Percentiles rank a stretch among this genome's conserved stretches.
Conservation (phyloP, 257 asterid species). For the Catharanthus roseus region DNA sequence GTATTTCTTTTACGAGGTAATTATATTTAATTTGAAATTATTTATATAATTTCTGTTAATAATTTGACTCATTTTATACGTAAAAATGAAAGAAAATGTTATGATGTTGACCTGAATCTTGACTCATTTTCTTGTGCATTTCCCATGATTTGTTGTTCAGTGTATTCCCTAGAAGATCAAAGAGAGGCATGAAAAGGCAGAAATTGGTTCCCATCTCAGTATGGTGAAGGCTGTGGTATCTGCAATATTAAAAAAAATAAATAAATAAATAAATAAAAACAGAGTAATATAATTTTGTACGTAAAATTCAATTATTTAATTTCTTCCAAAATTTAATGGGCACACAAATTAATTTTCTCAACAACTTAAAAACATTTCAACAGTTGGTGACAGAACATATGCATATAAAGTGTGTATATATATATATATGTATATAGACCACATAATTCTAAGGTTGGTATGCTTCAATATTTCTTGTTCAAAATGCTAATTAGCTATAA, state of each 20-base stretch:
- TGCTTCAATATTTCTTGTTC: neutral
- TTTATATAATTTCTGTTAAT: no score
- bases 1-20: no score
- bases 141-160: conserved; percentile 71
- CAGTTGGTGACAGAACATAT: neutral
- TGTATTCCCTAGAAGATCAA: conserved; percentile 72
- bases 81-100: no score
- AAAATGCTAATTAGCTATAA: neutral
- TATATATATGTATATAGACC: neutral
- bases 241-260: conserved; percentile 21
- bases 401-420: no score
- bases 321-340: no score
- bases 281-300: no score
- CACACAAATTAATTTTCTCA: neutral
- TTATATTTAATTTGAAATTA: no score
- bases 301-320: no score
- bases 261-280: neutral
- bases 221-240: conserved; percentile 78
- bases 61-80: no score
- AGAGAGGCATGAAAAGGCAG: conserved; percentile 88
- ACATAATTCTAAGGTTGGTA: neutral
- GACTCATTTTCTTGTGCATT: conserved; percentile 42
- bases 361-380: neutral
- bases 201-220: conserved; percentile 55
- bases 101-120: conserved; percentile 46